Evolutionary conservation across 805 yeast species (phyloP).

Genomic region (Candida insectorum): DNA sequence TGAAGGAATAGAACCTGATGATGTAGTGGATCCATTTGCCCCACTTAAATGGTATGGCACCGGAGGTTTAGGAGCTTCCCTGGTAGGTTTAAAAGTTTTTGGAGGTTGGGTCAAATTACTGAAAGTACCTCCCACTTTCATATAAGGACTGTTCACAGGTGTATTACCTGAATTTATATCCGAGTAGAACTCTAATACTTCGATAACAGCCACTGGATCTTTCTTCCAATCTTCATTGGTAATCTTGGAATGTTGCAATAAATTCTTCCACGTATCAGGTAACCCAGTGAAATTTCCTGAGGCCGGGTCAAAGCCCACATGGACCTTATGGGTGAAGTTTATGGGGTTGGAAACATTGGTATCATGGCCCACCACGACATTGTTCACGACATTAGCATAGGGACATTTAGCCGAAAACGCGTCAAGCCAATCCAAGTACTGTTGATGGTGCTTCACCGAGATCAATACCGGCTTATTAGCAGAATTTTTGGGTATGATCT

Average conservation of each 20-base stretch:
- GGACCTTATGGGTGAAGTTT: conserved; percentile 91
- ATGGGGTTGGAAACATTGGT: conserved; percentile 89
- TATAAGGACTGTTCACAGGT: conserved; percentile 9
- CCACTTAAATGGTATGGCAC: conserved; percentile 33
- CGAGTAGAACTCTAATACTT: conserved; percentile 54
- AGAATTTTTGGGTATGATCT: conserved; percentile 57
- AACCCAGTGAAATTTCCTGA: conserved; percentile 55
- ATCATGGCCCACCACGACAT: no score
- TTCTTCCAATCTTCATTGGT: conserved; percentile 61
- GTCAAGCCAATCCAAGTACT: conserved; percentile 87
- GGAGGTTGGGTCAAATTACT: conserved; percentile 13
- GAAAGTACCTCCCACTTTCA: conserved; percentile 5
- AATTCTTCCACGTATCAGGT: conserved; percentile 56
- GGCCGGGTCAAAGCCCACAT: conserved; percentile 82
- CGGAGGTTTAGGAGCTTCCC: conserved; percentile 45
- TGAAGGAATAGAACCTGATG: neutral
- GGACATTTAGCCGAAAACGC: conserved; percentile 79
- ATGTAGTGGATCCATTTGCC: neutral
- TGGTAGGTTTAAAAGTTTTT: conserved; percentile 27
- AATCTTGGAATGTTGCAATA: conserved; percentile 56
- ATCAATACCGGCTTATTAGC: conserved; percentile 62
- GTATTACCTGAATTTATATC: conserved; percentile 19
- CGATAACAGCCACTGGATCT: conserved; percentile 63
- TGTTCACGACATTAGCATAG: conserved; percentile 28
- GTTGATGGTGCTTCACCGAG: conserved; percentile 73